A percentile compares a stretch with the other conserved stretches of the same genome.
phyloP scores from a whole-genome alignment of 2,329 filamentous ascomycete species.

The Chaetothyriales sp. region DNA sequence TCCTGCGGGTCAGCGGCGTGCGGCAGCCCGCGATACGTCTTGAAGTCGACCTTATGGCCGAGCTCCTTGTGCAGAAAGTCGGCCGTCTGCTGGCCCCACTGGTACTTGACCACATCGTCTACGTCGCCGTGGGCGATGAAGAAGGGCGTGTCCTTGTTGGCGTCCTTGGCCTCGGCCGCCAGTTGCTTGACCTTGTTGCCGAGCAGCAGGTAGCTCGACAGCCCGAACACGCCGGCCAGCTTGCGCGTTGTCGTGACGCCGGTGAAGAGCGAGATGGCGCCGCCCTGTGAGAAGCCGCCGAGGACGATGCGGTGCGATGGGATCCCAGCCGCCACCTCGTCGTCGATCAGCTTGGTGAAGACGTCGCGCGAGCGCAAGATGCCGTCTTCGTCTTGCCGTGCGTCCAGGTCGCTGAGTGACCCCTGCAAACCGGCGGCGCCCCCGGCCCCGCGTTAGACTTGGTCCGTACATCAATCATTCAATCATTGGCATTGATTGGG shows the following conservation, averaged over 20 bases:
- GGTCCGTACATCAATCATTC: not conserved
- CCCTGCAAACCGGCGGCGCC: no score
- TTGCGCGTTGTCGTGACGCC: conserved; percentile 61
- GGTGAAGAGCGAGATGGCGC: conserved; percentile 70
- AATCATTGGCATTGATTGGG: not conserved
- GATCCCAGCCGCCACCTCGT: conserved; percentile 69
- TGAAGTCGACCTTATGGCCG: conserved; percentile 62
- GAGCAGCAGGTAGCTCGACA: conserved; percentile 71
- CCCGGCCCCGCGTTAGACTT: not conserved
- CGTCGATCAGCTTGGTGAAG: conserved; percentile 64
- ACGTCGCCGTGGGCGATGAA: conserved; percentile 78
- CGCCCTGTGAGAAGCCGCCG: conserved; percentile 56
- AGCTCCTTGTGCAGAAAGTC: conserved; percentile 53
- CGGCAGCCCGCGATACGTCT: conserved; percentile 59
- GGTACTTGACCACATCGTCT: conserved; percentile 58
- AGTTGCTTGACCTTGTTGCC: conserved; percentile 48
- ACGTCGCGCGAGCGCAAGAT: conserved; percentile 60
- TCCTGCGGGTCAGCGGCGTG: conserved; percentile 69
- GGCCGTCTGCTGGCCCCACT: conserved; percentile 55
- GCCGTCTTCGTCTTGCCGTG: conserved; percentile 46
- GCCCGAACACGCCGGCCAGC: conserved; percentile 73
- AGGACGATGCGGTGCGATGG: conserved; percentile 70
- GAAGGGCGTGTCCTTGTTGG: conserved; percentile 65
- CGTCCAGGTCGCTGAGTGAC: conserved; percentile 28
- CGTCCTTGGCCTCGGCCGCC: conserved; percentile 36